Evolutionary conservation across 2,329 filamentous ascomycete species (phyloP), one percentile per base, ranked within the genome.

Genomic region (Aspergillus piperis): DNA sequence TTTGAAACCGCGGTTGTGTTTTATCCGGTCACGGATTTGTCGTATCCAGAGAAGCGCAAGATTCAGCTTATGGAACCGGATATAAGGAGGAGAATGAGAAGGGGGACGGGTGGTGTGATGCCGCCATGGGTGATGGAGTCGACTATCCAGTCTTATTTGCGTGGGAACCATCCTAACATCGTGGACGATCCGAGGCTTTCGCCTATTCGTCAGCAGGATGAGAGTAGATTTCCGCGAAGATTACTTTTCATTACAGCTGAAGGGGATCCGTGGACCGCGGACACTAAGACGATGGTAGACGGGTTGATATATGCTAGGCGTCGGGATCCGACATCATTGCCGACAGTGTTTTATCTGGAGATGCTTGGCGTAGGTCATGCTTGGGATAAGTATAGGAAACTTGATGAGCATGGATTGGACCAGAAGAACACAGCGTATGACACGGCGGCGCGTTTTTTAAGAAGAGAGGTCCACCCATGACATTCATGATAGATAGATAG

Each of bases 341-440:
- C 56, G 11, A 63, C 67, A 2, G 32, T 67, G 11, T 27, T 27
- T 27, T 27, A 27, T 27, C 2, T 1, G 3, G 67, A 36, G 11
- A 36, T 36, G 11, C 32, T 11, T 36, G 65, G 3, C 17, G 71
- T 70, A 54, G 68, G 66, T 13, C 77, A 79, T 67, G 76, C 67
- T 3, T 78, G 71, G 66, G 76, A 78, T 61, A 77, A 78, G 64
- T 61, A 67, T 32, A 63, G 62, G 0, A 59, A 68, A 36, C 61
- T 64, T 38, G 75, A 72, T 13, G 69, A 66, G 2, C 55, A 62
- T 17, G 59, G 72, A 38, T 67, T 64, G 54, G 48, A 65, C 19
- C 64, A 62, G 10, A 73, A 68, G 57, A 67, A 72, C 11, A 64
- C 71, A 59, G 69, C 67, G 8, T 77, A 78, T 65, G 62, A 52